phyloP scores from a whole-genome alignment of 2,329 filamentous ascomycete species.

The Eutypa lata region DNA sequence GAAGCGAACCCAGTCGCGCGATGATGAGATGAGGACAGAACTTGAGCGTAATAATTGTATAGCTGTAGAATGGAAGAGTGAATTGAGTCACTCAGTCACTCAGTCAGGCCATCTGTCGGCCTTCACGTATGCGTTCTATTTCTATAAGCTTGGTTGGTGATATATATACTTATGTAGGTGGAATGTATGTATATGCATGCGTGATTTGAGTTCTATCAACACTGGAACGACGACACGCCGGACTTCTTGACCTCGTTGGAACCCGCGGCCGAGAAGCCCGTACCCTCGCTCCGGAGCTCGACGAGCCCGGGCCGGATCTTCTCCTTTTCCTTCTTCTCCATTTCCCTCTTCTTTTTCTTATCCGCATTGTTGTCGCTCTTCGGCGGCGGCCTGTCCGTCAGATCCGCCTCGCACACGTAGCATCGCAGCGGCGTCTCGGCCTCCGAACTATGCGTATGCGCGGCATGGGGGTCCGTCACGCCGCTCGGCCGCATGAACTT shows the following conservation, averaged over 20 bases:
- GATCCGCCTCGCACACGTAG: slow-evolving; percentile 81
- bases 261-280: slow-evolving; percentile 88
- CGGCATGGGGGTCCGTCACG: slow-evolving; percentile 46
- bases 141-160: too few species aligned
- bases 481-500: slow-evolving; percentile 70
- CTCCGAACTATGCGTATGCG: slow-evolving; percentile 51
- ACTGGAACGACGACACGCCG: slow-evolving; percentile 81
- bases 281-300: slow-evolving; percentile 80
- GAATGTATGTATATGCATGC: too few species aligned
- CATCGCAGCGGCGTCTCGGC: slow-evolving; percentile 54
- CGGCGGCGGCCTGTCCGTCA: slow-evolving; percentile 51
- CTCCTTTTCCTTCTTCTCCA: slow-evolving; percentile 44
- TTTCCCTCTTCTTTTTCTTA: slow-evolving; percentile 40
- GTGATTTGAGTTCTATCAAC: slow-evolving; percentile 41
- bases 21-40: not conserved
- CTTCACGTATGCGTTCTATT: too few species aligned
- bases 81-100: not conserved
- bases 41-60: not conserved
- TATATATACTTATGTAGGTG: too few species aligned
- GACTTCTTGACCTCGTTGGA: slow-evolving; percentile 74
- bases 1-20: not conserved
- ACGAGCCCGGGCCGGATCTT: slow-evolving; percentile 70
- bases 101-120: too few species aligned
- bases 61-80: not conserved
- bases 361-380: slow-evolving; percentile 24